Base-by-base conservation (phyloP, 2,329 filamentous ascomycete genomes). In the Penicillium sp. region DNA sequence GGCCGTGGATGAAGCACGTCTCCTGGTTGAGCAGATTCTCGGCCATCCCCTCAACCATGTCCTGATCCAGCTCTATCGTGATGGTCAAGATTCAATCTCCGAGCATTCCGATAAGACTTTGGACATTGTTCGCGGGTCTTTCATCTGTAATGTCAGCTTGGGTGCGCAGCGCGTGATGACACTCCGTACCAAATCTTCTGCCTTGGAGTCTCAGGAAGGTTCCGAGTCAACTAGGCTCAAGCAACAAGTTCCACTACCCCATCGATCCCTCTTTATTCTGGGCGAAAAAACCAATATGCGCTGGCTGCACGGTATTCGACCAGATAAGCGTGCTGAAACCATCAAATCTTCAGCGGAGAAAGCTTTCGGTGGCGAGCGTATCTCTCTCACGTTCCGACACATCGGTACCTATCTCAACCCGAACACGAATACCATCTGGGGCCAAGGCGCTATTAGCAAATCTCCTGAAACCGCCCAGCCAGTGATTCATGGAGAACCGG, bases 91-190 rank as follows among this genome's bases (percentile, higher is more conserved):
- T 76, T 92, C 92, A 73, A 99, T 99, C 63, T 95, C 91, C 0
- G 95, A 99, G 73, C 95, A 99, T 72, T 96, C 92, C 41, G 95
- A 99, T 74, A 99, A 99, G 78, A 96, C 94, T 0, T 81, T 99
- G 25, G 95, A 99, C 73, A 95, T 99, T 58, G 88, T 87, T 12
- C 86, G 84, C 28, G 87, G 83, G 4, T 95, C 90, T 25, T 93
- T 84, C 60, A 96, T 99, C 66, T 92, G 93, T 65, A 99, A 98
- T 71, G 87, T 96, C 52, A 96, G 92, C 65, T 84, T 98, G n/a
- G 95, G 95, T 1, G 93, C 94, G 0, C 88, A 96, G 76, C 84
- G 95, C 55, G 93, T 88, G 2, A 97, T 98, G 93, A 84, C 90
- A 0, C 85, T 99, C 38, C 87, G 95, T 54, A 94, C 90, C 11